Percentiles rank a stretch among this genome's conserved stretches.
These are phyloP conservation scores for Jackrogersella multiformis DNA, from an alignment of 495 filamentous ascomycete genomes.

Conservation along the genomic window DNA sequence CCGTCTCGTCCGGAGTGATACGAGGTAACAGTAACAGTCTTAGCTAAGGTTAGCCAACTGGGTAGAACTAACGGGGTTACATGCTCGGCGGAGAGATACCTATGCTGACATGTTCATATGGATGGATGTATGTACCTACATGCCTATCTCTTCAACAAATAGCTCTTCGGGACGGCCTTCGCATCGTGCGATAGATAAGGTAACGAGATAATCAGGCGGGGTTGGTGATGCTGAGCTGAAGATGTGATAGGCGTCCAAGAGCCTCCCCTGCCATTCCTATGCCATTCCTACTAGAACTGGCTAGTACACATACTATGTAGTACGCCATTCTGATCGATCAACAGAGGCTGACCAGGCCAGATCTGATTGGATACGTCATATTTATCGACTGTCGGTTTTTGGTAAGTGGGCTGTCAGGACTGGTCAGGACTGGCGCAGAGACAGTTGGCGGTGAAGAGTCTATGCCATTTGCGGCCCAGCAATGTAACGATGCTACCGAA, in stretches of 20 bases:
- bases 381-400: constrained; percentile 41
- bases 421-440: constrained; percentile 28
- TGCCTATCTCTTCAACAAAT: constrained; percentile 35
- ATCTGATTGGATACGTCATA: constrained; percentile 43
- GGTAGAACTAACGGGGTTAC: constrained; percentile 19
- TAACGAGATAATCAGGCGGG: constrained; percentile 39
- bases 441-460: constrained; percentile 28
- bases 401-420: constrained; percentile 34
- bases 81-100: constrained; percentile 19
- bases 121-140: constrained; percentile 14
- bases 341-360: constrained; percentile 28
- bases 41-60: constrained; percentile 8
- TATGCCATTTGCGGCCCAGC: constrained; percentile 27
- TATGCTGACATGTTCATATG: too few species aligned
- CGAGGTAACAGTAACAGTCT: constrained; percentile 40
- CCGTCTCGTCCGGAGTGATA: constrained; percentile 27
- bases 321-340: constrained; percentile 28
- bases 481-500: constrained; percentile 39
- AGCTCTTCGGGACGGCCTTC: constrained; percentile 13
- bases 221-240: constrained; percentile 25
- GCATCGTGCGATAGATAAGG: constrained; percentile 42
- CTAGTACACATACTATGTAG: too few species aligned
- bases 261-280: constrained; percentile 27
- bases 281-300: too few species aligned
- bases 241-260: constrained; percentile 38